phyloP scores from a whole-genome alignment of 1,284 basidiomycete species.

The Flammula alnicola region DNA sequence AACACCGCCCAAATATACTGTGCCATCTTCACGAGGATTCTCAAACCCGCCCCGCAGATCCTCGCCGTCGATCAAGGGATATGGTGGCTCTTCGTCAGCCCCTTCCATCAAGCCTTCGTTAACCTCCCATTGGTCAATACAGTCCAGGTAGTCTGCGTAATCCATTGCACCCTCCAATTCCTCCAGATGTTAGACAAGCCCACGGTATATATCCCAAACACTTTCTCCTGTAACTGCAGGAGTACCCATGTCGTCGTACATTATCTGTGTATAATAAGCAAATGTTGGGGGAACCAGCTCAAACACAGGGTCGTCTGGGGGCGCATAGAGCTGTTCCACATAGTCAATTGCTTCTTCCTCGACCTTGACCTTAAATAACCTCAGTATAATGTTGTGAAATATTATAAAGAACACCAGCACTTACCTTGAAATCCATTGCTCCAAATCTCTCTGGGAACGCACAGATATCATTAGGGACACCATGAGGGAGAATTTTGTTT shows the following conservation, averaged over 20 bases:
- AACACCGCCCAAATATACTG: too few relatives aligned
- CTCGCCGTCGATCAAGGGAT: too few relatives aligned
- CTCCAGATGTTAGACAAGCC: too few relatives aligned
- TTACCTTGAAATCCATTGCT: constrained; percentile 28
- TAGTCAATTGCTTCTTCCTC: constrained; percentile 23
- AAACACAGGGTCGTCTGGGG: constrained; percentile 32
- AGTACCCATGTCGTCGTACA: constrained; percentile 26
- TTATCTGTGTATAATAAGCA: constrained; percentile 8
- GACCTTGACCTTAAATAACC: constrained; percentile 23
- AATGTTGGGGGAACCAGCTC: constrained; percentile 29
- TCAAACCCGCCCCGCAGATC: too few relatives aligned
- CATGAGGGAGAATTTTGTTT: constrained; percentile 35
- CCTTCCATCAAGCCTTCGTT: too few relatives aligned
- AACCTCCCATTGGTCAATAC: too few relatives aligned
- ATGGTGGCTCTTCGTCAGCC: too few relatives aligned
- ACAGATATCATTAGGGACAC: constrained; percentile 32
- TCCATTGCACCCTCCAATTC: too few relatives aligned
- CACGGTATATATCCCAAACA: constrained; percentile 28
- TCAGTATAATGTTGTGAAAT: not conserved
- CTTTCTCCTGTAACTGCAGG: constrained; percentile 21
- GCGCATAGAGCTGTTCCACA: constrained; percentile 27
- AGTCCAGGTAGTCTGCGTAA: too few relatives aligned
- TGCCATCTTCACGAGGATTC: too few relatives aligned
- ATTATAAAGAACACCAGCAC: not conserved
- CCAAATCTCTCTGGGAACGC: constrained; percentile 26